Evolutionary conservation across 1,284 basidiomycete species (phyloP), one percentile per base, ranked within the genome.

Genomic region (Puccinia horiana): DNA sequence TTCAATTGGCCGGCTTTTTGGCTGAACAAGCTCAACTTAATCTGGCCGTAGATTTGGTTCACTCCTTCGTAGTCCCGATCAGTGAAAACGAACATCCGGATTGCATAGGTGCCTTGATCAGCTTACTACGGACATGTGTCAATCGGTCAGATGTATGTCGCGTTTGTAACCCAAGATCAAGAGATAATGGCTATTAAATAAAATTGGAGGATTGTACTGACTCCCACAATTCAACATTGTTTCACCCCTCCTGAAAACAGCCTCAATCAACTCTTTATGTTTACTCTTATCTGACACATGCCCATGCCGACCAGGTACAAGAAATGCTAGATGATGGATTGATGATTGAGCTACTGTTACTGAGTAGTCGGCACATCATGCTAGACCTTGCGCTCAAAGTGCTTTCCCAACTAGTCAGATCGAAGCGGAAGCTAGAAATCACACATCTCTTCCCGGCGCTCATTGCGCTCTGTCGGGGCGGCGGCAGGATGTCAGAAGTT

Each of bases 121-220:
- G 32, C 32, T 47, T 77, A 6, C 63, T 77, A 47, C 76, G 76
- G 1, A 26, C 40, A 32, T 77, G 58, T 77, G 76, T 77, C 23
- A 47, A 77, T 77, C 76, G 61, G 67, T 77, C 76, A 47, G 76
- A 77, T 67, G 76, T 77, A 20, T 29, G 76, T 65, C 20, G 12
- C 14, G 8, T 47, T 20, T 67, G 12, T 56, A 4, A 6, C 40
- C 35, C 35, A 52, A 52, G 52, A 49, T 76, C 16, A n/a, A n/a
- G n/a, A n/a, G n/a, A n/a, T n/a, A n/a, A 40, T 75, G 40, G 32
- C 12, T 16, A 18, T n/a, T 12, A 67, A 49, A 49, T 32, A 16
- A 16, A 26, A n/a, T n/a, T n/a, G n/a, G n/a, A 49, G 42, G 16
- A 58, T 49, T 20, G n/a, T 44, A 18, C 58, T 77, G 29, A 67